Conservation (phyloP, 768 basidiomycete genomes). For the Gloeostereum incarnatum region DNA sequence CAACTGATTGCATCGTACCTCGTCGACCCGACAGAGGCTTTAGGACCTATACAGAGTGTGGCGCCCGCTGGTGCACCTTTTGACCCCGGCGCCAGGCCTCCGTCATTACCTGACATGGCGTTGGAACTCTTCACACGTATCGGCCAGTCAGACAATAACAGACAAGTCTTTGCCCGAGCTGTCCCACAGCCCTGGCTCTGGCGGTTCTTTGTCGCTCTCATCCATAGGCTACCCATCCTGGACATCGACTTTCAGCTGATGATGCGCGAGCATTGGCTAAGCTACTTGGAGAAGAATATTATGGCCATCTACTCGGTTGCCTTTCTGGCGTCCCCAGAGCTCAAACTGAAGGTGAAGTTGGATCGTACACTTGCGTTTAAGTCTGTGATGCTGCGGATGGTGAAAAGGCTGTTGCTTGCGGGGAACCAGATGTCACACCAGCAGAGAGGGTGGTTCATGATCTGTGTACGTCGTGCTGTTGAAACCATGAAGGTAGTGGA, state of each 20-base stretch:
- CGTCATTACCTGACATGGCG: constrained; percentile 61
- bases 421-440: constrained; percentile 45
- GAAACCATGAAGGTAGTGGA: constrained; percentile 77
- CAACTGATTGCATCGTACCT: constrained; percentile 69
- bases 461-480: constrained; percentile 55
- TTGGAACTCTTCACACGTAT: constrained; percentile 80
- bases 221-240: constrained; percentile 77
- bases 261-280: constrained; percentile 59
- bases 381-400: constrained; percentile 60
- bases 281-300: constrained; percentile 69
- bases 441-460: constrained; percentile 38
- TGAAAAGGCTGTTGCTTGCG: constrained; percentile 60
- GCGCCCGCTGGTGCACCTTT: constrained; percentile 40
- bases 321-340: constrained; percentile 68
- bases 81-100: constrained; percentile 37
- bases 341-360: constrained; percentile 63
- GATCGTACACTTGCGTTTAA: constrained; percentile 62
- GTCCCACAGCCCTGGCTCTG: constrained; percentile 52
- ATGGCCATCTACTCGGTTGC: constrained; percentile 83
- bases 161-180: constrained; percentile 55
- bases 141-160: constrained; percentile 68
- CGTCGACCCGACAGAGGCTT: constrained; percentile 55
- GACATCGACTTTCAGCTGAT: constrained; percentile 67
- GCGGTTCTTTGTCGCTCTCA: constrained; percentile 56
- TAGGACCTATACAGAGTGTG: constrained; percentile 53